These are phyloP conservation scores for Salmacisia buchloeana DNA, from an alignment of 1,284 basidiomycete species.

Conservation along the genomic window DNA sequence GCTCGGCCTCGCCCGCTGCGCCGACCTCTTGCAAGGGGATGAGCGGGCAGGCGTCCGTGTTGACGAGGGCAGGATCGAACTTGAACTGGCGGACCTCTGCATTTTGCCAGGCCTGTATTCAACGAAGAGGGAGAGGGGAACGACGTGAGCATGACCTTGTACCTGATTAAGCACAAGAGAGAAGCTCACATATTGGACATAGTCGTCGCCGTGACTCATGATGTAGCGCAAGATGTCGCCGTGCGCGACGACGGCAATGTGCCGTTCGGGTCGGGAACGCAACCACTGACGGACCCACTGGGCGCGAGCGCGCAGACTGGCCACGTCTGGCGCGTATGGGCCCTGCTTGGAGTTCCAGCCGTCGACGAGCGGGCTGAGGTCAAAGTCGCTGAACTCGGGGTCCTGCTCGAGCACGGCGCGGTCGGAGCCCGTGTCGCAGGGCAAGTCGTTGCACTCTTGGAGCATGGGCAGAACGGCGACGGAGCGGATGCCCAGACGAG, in stretches of 20 bases:
- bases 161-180: not conserved
- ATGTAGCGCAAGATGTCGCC: constrained; percentile 48
- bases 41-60: constrained; percentile 33
- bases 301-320: constrained; percentile 33
- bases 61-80: constrained; percentile 34
- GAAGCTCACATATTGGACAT: constrained; percentile 14
- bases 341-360: constrained; percentile 49
- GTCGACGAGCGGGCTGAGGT: constrained; percentile 40
- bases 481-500: constrained; percentile 33
- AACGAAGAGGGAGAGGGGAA: not conserved
- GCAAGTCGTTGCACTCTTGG: constrained; percentile 46
- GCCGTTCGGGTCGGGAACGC: constrained; percentile 39
- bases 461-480: constrained; percentile 43
- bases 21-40: constrained; percentile 28
- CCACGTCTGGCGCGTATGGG: constrained; percentile 27
- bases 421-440: constrained; percentile 47
- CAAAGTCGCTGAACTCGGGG: constrained; percentile 39
- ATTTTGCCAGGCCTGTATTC: constrained; percentile 37
- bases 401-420: constrained; percentile 36
- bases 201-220: constrained; percentile 20
- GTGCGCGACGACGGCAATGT: constrained; percentile 48
- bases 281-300: constrained; percentile 48
- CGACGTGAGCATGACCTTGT: not conserved
- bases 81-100: constrained; percentile 44
- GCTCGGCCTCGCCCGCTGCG: constrained; percentile 35